Evolutionary conservation across 768 basidiomycete species (phyloP).

Genomic region (Cystobasidium tubakii): DNA sequence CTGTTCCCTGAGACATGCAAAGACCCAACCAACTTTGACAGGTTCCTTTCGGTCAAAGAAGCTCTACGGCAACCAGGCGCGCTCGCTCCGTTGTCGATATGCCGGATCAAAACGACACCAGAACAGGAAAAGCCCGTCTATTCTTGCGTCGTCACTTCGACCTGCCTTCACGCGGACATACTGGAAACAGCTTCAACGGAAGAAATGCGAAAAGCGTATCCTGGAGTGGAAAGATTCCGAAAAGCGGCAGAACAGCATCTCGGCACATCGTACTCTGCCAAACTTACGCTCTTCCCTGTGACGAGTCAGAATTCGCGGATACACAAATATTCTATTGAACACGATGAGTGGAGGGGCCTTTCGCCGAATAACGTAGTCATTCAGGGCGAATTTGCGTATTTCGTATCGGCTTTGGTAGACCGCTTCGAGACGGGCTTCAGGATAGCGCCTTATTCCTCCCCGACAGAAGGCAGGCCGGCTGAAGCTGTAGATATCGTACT

Average conservation of each 20-base stretch:
- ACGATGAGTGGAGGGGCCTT: constrained; percentile 54
- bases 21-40: constrained; percentile 16
- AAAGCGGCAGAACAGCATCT: constrained; percentile 72
- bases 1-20: constrained; percentile 59
- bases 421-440: constrained; percentile 76
- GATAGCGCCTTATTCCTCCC: constrained; percentile 60
- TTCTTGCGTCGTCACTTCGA: constrained; percentile 80
- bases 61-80: constrained; percentile 51
- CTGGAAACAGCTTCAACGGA: constrained; percentile 63
- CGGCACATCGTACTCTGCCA: constrained; percentile 63
- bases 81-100: constrained; percentile 56
- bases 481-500: constrained; percentile 30
- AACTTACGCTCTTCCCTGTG: constrained; percentile 58
- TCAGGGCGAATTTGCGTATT: constrained; percentile 67
- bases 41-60: constrained; percentile 31
- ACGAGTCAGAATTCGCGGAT: constrained; percentile 51
- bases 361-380: constrained; percentile 50
- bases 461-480: not conserved
- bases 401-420: constrained; percentile 76
- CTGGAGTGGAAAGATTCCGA: constrained; percentile 79
- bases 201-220: constrained; percentile 60
- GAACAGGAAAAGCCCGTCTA: constrained; percentile 48
- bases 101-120: constrained; percentile 45
- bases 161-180: constrained; percentile 75
- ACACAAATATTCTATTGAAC: constrained; percentile 60